Evolutionary conservation across 169 alveolate species (phyloP), one percentile per base, ranked within the genome.

Genomic region (Theileria equi): DNA sequence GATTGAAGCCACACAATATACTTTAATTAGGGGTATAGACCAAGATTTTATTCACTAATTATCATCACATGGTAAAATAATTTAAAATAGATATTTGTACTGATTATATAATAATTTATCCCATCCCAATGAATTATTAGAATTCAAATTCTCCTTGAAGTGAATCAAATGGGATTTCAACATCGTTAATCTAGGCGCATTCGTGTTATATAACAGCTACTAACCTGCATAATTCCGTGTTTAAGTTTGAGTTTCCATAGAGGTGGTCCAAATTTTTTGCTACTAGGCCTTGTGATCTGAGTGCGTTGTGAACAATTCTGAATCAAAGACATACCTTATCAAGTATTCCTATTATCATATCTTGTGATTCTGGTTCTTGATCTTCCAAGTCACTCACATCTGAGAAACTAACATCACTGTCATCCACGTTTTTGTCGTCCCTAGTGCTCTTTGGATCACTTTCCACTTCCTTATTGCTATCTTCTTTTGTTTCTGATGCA

Each of bases 101-200:
- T n/a, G n/a, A n/a, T n/a, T n/a, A n/a, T n/a, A n/a, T n/a, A n/a
- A n/a, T n/a, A n/a, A n/a, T n/a, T n/a, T n/a, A n/a, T n/a, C n/a
- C n/a, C n/a, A n/a, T n/a, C n/a, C n/a, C n/a, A 43, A 57, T 49
- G 17, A 54, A 29, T 26, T n/a, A 4, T 77, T 32, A 65, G 69
- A 77, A 77, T 36, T 77, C 86, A 44, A 77, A 77, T 35, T 65
- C 80, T 35, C 86, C 86, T 58, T 77, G 81, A 65, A 77, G 80
- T n/a, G 64, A 57, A 26, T 67, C 86, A 57, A 77, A 77, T 11
- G 86, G 86, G 11, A 77, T 48, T 47, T 77, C 86, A 19, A 60
- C 52, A 6, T 72, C 71, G 60, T 77, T 77, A 25, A 77, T 45
- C 86, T 77, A 31, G 17, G 25, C 29, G 47, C 17, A 16, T 5